These are phyloP conservation scores for Flagelloscypha sp. DNA, from an alignment of 768 basidiomycete species.

Conservation along the genomic window DNA sequence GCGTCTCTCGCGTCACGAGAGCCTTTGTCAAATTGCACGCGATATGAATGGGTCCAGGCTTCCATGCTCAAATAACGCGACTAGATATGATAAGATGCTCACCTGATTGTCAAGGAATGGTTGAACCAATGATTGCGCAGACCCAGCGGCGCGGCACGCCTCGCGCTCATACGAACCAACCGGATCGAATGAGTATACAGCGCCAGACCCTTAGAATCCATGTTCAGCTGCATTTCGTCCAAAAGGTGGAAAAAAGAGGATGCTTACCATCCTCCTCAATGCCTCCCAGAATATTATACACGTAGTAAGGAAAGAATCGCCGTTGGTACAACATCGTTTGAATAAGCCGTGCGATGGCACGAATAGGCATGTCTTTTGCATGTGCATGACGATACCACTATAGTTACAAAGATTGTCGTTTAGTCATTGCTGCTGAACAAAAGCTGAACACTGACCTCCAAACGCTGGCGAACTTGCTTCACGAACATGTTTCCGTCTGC, in stretches of 20 bases:
- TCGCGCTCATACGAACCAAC: constrained; percentile 98
- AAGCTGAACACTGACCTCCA: constrained; percentile 59
- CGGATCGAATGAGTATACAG: constrained; percentile 99
- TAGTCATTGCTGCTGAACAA: neutral
- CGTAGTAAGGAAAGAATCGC: constrained; percentile 98
- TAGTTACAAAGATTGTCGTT: constrained; percentile 1
- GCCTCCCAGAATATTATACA: constrained; percentile 92
- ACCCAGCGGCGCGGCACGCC: constrained; percentile 91
- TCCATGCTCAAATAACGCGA: neutral
- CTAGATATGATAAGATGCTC: constrained; percentile 29
- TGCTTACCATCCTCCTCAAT: constrained; percentile 91
- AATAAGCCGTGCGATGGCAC: constrained; percentile 93
- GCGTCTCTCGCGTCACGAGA: neutral
- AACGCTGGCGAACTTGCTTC: constrained; percentile 88
- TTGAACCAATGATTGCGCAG: constrained; percentile 90
- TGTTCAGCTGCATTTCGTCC: too few relatives aligned
- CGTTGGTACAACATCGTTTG: constrained; percentile 97
- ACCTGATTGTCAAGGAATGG: constrained; percentile 99
- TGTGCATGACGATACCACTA: constrained; percentile 99
- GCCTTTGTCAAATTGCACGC: constrained; percentile 4
- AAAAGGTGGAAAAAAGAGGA: neutral
- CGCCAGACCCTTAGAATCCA: constrained; percentile 91
- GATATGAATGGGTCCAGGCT: constrained; percentile 8
- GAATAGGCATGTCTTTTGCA: constrained; percentile 94
- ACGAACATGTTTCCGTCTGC: constrained; percentile 98